These are phyloP conservation scores for Verbena officinalis DNA, from an alignment of 257 asterid genomes.

Conservation along the genomic window DNA sequence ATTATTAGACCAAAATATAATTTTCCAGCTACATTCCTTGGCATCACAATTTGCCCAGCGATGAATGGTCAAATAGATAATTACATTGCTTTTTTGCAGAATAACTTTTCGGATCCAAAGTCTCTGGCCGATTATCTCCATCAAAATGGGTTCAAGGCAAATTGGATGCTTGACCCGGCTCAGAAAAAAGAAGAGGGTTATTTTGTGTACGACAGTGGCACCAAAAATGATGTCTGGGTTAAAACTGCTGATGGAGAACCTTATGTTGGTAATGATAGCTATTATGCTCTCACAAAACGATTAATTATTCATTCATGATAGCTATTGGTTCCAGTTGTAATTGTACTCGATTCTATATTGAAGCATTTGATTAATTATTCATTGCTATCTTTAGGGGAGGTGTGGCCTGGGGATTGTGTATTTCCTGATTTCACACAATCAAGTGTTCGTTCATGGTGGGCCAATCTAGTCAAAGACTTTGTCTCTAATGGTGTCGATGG, in stretches of 20 bases:
- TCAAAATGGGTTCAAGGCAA: constrained; percentile 82
- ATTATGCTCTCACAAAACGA: too few relatives aligned
- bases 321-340: background rate
- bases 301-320: too few relatives aligned
- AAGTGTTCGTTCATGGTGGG: constrained; percentile 92
- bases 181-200: constrained; percentile 85
- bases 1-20: background rate
- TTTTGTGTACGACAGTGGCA: constrained; percentile 84
- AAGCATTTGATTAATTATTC: constrained; percentile 26
- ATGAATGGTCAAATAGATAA: constrained; percentile 7
- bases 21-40: background rate
- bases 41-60: constrained; percentile 12
- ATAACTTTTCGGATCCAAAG: constrained; percentile 81
- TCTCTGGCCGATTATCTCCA: constrained; percentile 78
- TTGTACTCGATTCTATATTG: constrained; percentile 1
- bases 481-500: constrained; percentile 89
- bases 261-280: constrained; percentile 53
- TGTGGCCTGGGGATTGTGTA: constrained; percentile 99
- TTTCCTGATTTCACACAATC: constrained; percentile 91
- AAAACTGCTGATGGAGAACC: constrained; percentile 79
- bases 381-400: constrained; percentile 63
- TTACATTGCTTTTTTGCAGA: constrained; percentile 43
- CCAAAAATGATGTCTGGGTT: constrained; percentile 78
- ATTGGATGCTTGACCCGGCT: constrained; percentile 99
- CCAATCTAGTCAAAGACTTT: constrained; percentile 80